Conservation (phyloP, 1,284 basidiomycete species). For the Athelia psychrophila region DNA sequence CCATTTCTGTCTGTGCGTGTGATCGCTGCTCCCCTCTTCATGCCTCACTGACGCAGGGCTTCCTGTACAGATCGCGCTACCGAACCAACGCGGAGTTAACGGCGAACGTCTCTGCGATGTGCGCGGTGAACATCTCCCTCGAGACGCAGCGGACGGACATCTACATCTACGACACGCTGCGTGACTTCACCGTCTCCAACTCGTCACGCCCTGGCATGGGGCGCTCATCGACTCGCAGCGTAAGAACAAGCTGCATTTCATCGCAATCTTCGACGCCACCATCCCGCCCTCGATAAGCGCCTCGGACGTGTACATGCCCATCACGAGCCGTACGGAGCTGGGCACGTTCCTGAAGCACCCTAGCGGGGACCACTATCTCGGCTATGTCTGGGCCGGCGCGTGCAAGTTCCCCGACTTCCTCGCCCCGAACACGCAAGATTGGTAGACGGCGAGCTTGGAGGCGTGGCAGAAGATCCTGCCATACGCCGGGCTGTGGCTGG, state of each 20-base stretch:
- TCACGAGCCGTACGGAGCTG: constrained; percentile 38
- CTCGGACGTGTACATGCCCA: constrained; percentile 40
- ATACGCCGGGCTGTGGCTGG: constrained; percentile 50
- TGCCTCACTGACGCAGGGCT: too few species aligned
- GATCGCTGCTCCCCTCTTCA: too few species aligned
- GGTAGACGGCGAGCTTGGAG: constrained; percentile 31
- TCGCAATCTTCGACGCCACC: constrained; percentile 32
- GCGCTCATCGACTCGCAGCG: constrained; percentile 63
- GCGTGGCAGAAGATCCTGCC: constrained; percentile 37
- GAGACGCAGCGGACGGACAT: constrained; percentile 82
- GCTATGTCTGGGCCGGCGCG: constrained; percentile 58
- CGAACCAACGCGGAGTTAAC: constrained; percentile 42
- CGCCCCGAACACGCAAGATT: constrained; percentile 32
- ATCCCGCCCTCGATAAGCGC: constrained; percentile 32
- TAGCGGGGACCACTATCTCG: constrained; percentile 63
- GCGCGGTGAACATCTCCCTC: constrained; percentile 59
- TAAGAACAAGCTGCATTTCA: constrained; percentile 17
- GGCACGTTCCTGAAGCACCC: constrained; percentile 65
- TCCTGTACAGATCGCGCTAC: too few species aligned
- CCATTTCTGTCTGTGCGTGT: constrained; percentile 49
- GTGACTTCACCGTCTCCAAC: constrained; percentile 71
- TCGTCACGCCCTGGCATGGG: constrained; percentile 57
- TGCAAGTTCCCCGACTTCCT: constrained; percentile 44
- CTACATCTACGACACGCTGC: constrained; percentile 63
- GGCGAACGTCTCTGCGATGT: constrained; percentile 56